A percentile compares a stretch with the other conserved stretches of the same genome.
phyloP scores from a whole-genome alignment of 768 basidiomycete species.

The Xerocomus potaroensis region DNA sequence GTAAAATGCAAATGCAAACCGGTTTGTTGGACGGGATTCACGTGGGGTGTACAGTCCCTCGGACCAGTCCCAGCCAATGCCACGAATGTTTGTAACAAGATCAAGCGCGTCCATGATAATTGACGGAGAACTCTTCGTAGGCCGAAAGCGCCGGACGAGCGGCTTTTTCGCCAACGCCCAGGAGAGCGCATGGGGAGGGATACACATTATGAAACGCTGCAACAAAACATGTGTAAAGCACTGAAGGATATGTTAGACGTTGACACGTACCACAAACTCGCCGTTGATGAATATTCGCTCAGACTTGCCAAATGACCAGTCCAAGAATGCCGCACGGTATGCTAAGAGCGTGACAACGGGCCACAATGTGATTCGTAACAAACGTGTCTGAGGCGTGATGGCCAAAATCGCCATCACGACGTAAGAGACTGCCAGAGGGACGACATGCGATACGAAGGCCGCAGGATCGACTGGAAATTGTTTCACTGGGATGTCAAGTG shows the following conservation, averaged over 20 bases:
- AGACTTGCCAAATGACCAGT: neutral
- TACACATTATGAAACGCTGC: slow-evolving; percentile 2
- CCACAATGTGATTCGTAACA: neutral
- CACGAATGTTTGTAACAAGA: slow-evolving; percentile 44
- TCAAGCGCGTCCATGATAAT: neutral
- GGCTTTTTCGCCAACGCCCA: neutral
- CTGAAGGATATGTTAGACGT: neutral
- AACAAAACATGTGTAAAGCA: neutral
- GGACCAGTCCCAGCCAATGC: slow-evolving; percentile 60
- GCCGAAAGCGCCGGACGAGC: neutral
- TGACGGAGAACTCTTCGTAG: neutral
- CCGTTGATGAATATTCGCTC: neutral
- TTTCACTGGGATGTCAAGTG: neutral
- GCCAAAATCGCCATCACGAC: neutral
- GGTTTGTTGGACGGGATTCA: slow-evolving; percentile 40
- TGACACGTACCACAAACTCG: neutral
- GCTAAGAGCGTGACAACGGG: neutral
- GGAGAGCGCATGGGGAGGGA: neutral
- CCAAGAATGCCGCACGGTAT: neutral
- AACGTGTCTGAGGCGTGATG: neutral
- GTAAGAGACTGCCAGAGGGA: neutral
- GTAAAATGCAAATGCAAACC: slow-evolving; percentile 32
- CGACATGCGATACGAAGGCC: neutral
- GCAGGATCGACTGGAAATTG: neutral
- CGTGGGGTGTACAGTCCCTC: slow-evolving; percentile 24